These are phyloP conservation scores for Shiraia sp. DNA, from an alignment of 2,329 filamentous ascomycete genomes.

Conservation along the genomic window DNA sequence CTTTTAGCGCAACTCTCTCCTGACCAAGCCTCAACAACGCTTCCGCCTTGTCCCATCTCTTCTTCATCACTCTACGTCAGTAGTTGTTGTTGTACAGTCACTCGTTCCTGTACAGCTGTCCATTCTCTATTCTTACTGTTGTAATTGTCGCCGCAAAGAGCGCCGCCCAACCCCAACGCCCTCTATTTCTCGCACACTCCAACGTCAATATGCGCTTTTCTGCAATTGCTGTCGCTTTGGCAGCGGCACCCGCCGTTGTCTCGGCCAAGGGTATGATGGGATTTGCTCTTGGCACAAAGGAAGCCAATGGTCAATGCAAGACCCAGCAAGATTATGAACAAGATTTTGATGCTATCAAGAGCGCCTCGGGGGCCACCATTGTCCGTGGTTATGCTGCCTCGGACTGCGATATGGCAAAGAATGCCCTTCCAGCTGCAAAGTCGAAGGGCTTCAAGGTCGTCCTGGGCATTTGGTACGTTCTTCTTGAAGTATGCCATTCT, in stretches of 20 bases:
- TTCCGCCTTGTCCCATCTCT: conserved; percentile 6
- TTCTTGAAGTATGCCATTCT: background rate
- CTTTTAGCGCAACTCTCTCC: conserved; percentile 28
- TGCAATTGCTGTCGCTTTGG: conserved; percentile 36
- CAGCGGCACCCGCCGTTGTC: conserved; percentile 52
- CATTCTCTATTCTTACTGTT: conserved; percentile 14
- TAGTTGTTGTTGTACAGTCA: conserved; percentile 25
- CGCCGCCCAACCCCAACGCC: background rate
- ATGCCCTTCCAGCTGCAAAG: conserved; percentile 69
- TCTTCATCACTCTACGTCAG: conserved; percentile 21
- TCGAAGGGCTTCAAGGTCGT: conserved; percentile 67
- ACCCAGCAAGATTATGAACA: conserved; percentile 62
- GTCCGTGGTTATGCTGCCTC: conserved; percentile 70
- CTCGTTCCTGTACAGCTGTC: conserved; percentile 22
- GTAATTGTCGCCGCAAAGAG: conserved; percentile 10
- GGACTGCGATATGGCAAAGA: conserved; percentile 66
- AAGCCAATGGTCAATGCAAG: conserved; percentile 64
- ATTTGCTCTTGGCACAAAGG: conserved; percentile 69
- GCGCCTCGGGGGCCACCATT: conserved; percentile 55
- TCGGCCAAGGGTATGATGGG: conserved; percentile 61
- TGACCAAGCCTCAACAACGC: conserved; percentile 22
- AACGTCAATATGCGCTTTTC: conserved; percentile 41
- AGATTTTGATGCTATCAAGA: conserved; percentile 66
- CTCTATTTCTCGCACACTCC: conserved; percentile 2
- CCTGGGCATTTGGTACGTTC: conserved; percentile 68